Evolutionary conservation across 1,284 basidiomycete species (phyloP).

Genomic region (Pisolithus thermaeus): DNA sequence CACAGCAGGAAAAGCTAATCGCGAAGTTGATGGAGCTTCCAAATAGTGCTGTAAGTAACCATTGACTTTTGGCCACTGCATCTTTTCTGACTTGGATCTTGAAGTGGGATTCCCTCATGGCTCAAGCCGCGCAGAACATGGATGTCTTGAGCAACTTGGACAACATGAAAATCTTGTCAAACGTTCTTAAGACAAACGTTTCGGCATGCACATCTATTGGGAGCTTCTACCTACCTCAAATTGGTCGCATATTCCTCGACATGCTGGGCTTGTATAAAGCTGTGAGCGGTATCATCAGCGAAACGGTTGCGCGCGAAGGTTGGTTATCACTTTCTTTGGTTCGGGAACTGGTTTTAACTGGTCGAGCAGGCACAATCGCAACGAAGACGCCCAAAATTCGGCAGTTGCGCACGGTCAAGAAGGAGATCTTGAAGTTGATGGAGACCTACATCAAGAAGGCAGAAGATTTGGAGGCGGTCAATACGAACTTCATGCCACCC

Average conservation of each 20-base stretch:
- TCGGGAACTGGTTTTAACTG: slow-evolving; percentile 1
- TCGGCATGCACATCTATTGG: slow-evolving; percentile 97
- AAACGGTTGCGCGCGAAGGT: slow-evolving; percentile 88
- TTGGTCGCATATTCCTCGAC: slow-evolving; percentile 95
- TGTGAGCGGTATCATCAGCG: slow-evolving; percentile 95
- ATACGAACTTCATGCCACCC: slow-evolving; percentile 90
- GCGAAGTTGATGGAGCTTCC: slow-evolving; percentile 95
- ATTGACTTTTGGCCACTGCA: neutral
- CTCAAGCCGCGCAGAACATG: slow-evolving; percentile 89
- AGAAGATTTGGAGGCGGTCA: slow-evolving; percentile 92
- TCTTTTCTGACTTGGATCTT: slow-evolving; percentile 2
- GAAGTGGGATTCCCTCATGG: slow-evolving; percentile 97
- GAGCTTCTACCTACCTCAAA: slow-evolving; percentile 94
- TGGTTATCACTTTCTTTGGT: slow-evolving; percentile 15
- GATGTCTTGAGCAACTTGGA: slow-evolving; percentile 89
- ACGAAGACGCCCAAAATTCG: slow-evolving; percentile 98
- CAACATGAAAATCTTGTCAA: slow-evolving; percentile 96
- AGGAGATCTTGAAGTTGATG: slow-evolving; percentile 95
- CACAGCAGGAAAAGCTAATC: slow-evolving; percentile 94
- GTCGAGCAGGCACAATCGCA: slow-evolving; percentile 70
- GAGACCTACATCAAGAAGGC: slow-evolving; percentile 98
- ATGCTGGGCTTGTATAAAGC: slow-evolving; percentile 99
- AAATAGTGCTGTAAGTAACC: slow-evolving; percentile 80
- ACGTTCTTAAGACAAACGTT: slow-evolving; percentile 98
- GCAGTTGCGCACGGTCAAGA: slow-evolving; percentile 94